These are phyloP conservation scores for Cicer bijugum DNA, from an alignment of 306 rosid genomes.

Conservation along the genomic window DNA sequence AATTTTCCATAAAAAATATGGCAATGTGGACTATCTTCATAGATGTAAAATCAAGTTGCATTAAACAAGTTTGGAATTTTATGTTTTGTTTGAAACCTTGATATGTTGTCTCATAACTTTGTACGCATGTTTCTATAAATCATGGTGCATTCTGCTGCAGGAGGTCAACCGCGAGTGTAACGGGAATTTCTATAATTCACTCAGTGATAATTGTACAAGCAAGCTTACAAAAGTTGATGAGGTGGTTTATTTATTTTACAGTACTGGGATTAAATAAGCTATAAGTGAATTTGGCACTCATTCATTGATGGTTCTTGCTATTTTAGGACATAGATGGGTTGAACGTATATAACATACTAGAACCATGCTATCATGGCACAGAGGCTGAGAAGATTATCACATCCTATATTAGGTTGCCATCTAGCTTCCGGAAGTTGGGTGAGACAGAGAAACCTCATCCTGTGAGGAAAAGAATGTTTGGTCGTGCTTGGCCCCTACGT, in stretches of 20 bases:
- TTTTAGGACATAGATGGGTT: constrained; percentile 62
- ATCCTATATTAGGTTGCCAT: constrained; percentile 55
- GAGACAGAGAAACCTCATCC: constrained; percentile 81
- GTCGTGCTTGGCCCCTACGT: constrained; percentile 96
- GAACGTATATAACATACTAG: constrained; percentile 84
- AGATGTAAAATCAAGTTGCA: neutral
- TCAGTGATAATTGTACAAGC: constrained; percentile 45
- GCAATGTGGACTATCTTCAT: neutral
- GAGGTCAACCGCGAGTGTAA: constrained; percentile 57
- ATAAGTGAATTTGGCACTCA: constrained; percentile 33
- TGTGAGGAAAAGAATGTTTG: constrained; percentile 91
- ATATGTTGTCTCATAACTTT: neutral
- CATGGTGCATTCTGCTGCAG: constrained; percentile 54
- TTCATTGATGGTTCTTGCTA: constrained; percentile 35
- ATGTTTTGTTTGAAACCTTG: constrained; percentile 26
- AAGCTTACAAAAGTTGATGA: constrained; percentile 65
- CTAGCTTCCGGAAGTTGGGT: constrained; percentile 76
- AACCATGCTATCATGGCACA: constrained; percentile 80
- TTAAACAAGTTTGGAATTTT: constrained; percentile 23
- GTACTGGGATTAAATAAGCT: constrained; percentile 21
- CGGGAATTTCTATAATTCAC: constrained; percentile 62
- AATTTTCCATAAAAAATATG: constrained; percentile 31
- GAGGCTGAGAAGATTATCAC: constrained; percentile 43
- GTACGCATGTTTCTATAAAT: constrained; percentile 37
- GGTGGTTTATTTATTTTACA: constrained; percentile 52